Base-by-base conservation (phyloP, 495 filamentous ascomycete genomes). In the Neurospora cerealis region DNA sequence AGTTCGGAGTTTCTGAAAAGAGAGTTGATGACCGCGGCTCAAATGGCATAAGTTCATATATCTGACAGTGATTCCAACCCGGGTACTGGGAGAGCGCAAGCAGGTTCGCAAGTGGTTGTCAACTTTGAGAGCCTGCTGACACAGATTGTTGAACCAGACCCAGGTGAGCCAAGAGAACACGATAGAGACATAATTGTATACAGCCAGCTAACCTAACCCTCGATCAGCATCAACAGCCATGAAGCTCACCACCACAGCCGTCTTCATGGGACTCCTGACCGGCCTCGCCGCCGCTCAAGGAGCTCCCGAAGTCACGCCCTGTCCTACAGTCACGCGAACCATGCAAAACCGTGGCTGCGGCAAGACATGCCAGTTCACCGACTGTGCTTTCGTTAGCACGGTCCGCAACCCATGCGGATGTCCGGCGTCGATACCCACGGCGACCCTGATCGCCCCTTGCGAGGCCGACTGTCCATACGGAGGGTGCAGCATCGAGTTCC, bases 371-470 rank as follows among this genome's bases (percentile, higher is more conserved):
- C 37, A 72, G 37, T 76, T 74, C 70, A 36, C 71, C 1, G 78
- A 80, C 73, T 81, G 80, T 71, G 73, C 46, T 17, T 77, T 80
- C 74, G 66, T 73, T 17, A 74, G 71, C 40, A 79, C 76, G 17
- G 69, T 81, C 74, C 71, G 62, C 41, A 79, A 80, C 72, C 76
- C 80, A 0, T 81, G 80, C 72, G 74, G 73, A 71, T 81, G 80
- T 72, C 80, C 80, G 5, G 54, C 76, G 2, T n/a, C 73, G 0
- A 54, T 81, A 38, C 80, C 80, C 9, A 81, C 79, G 10, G 79
- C 80, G 4, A 81, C 78, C 2, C 77, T 81, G 41, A 76, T 77
- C 62, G 74, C 72, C n/a, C 78, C 79, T n/a, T 81, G 80, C 75
- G 78, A 74, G 44, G 78, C 75, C 28, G 75, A 76, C 34, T 80